Conservation (phyloP, 495 filamentous ascomycete species). For the Xylaria telfairii region DNA sequence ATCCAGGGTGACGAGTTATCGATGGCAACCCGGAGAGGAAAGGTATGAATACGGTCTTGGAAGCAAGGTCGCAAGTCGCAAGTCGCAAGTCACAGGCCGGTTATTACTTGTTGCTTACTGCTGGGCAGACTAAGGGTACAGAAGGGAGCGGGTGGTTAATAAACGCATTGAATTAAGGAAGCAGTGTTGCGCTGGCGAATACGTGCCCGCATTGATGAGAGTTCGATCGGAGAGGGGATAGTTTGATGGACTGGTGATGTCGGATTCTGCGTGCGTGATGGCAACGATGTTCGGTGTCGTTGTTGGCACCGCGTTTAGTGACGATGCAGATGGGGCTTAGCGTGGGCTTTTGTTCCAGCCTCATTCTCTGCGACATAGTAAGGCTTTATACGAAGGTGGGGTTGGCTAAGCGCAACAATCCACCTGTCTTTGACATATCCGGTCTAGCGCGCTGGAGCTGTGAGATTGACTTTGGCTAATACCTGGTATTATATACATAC, state of each 20-base stretch:
- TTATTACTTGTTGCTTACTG: background rate
- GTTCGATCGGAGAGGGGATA: background rate
- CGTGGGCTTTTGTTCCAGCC: constrained; percentile 1
- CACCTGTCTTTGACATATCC: no score
- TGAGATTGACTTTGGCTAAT: no score
- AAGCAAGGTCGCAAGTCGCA: background rate
- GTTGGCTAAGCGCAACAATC: no score
- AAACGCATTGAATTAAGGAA: background rate
- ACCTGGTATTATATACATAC: no score
- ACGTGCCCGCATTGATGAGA: background rate
- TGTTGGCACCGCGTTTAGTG: background rate
- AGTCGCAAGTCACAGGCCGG: no score
- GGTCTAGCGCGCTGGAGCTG: no score
- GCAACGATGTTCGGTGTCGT: constrained; percentile 1
- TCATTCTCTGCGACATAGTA: no score
- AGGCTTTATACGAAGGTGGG: no score
- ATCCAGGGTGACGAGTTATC: constrained; percentile 31
- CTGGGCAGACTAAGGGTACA: background rate
- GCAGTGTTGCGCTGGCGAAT: background rate
- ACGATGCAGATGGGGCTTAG: background rate
- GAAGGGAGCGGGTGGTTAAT: background rate
- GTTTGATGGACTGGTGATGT: constrained; percentile 4
- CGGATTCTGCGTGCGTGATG: background rate
- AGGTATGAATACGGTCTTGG: background rate
- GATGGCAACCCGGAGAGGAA: background rate